A percentile compares a stretch with the other conserved stretches of the same genome.
These are phyloP conservation scores for Lasiodiplodia theobromae DNA, from an alignment of 2,329 filamentous ascomycete genomes.

Conservation along the genomic window DNA sequence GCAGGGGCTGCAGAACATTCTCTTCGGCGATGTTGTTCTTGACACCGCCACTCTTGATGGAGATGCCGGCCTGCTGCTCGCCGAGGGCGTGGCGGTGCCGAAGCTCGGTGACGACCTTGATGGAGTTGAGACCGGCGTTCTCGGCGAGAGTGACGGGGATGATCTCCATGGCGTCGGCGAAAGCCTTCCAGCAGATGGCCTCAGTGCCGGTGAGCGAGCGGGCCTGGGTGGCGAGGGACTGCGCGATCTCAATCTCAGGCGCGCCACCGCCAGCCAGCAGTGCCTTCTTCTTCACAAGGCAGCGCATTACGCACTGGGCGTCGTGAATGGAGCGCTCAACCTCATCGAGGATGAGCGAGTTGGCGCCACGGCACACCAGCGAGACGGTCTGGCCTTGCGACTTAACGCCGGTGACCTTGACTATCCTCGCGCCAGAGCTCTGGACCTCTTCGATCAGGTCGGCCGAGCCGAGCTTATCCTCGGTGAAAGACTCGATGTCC, in stretches of 20 bases:
- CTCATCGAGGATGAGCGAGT: conserved; percentile 92
- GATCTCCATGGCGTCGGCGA: conserved; percentile 96
- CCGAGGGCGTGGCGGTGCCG: conserved; percentile 93
- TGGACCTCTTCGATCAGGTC: conserved; percentile 94
- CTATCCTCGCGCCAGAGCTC: conserved; percentile 85
- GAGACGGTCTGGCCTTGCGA: conserved; percentile 85
- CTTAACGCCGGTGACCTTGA: conserved; percentile 94
- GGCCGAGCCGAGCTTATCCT: conserved; percentile 94
- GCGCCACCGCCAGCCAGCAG: conserved; percentile 96
- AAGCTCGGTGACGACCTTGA: conserved; percentile 97
- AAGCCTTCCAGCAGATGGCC: conserved; percentile 98
- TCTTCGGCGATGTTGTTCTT: conserved; percentile 97
- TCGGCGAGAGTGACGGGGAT: conserved; percentile 96
- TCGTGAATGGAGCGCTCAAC: conserved; percentile 97
- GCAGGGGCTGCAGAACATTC: conserved; percentile 92
- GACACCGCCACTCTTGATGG: conserved; percentile 96
- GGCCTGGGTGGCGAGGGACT: conserved; percentile 81
- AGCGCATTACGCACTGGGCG: conserved; percentile 95
- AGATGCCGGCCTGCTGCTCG: conserved; percentile 94
- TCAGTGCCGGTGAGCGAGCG: conserved; percentile 89
- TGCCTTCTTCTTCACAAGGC: conserved; percentile 99
- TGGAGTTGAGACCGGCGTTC: conserved; percentile 96
- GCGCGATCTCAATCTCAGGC: conserved; percentile 94
- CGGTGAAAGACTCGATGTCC: conserved; percentile 97
- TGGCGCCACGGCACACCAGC: conserved; percentile 92